Conservation (phyloP, 1,284 basidiomycete genomes). For the Thecaphora thlaspeos region DNA sequence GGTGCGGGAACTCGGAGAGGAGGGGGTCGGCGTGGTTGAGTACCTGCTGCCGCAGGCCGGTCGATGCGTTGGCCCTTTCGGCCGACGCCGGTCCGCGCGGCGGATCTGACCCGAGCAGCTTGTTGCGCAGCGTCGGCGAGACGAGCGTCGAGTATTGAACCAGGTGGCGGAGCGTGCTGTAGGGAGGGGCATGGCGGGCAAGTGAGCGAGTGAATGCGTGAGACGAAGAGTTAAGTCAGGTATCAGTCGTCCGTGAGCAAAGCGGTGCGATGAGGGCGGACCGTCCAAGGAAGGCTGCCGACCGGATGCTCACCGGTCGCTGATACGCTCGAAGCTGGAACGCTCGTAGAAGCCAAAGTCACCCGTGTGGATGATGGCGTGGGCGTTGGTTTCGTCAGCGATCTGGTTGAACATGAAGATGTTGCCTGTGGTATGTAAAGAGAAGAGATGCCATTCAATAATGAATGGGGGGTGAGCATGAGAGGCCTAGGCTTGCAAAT, state of each 20-base stretch:
- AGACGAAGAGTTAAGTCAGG: neutral
- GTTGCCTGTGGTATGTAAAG: constrained; percentile 54
- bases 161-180: constrained; percentile 77
- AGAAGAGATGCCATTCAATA: neutral
- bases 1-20: constrained; percentile 89
- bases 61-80: constrained; percentile 17
- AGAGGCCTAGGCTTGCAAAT: too few species aligned
- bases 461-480: neutral
- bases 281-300: too few species aligned
- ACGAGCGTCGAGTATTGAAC: constrained; percentile 98
- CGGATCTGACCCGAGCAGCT: constrained; percentile 70
- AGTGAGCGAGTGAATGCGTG: neutral
- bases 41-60: constrained; percentile 55
- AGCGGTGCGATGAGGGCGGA: too few species aligned
- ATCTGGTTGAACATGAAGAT: constrained; percentile 85
- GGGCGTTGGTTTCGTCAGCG: constrained; percentile 82
- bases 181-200: constrained; percentile 15
- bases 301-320: constrained; percentile 72
- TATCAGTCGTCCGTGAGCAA: neutral
- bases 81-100: constrained; percentile 35
- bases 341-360: constrained; percentile 98
- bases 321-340: constrained; percentile 80
- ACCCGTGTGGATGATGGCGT: constrained; percentile 85
- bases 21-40: constrained; percentile 49
- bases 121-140: constrained; percentile 73